Percentiles rank a stretch among this genome's conserved stretches.
Conservation (phyloP, 2,329 filamentous ascomycete species). For the Paecilomyces sp. region DNA sequence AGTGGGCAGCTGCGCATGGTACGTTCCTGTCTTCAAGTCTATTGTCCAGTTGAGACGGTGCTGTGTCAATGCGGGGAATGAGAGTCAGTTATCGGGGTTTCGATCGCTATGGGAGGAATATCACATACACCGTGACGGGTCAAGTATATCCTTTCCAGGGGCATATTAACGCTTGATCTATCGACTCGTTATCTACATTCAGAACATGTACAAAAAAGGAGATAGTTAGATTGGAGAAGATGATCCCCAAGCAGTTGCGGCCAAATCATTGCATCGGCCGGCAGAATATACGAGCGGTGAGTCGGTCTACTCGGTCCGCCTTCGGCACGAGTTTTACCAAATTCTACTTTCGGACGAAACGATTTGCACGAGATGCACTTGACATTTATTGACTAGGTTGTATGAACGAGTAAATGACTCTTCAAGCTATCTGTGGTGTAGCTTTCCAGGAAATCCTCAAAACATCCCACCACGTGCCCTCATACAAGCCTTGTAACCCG, state of each 20-base stretch:
- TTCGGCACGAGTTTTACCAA: not conserved
- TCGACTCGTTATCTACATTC: not conserved
- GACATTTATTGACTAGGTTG: conserved; percentile 4
- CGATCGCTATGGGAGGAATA: not conserved
- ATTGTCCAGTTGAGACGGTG: conserved; percentile 89
- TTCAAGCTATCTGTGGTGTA: conserved; percentile 20
- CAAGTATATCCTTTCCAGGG: conserved; percentile 65
- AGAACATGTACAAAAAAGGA: not conserved
- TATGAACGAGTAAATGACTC: conserved; percentile 2
- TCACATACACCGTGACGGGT: conserved; percentile 66
- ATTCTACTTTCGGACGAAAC: conserved; percentile 1
- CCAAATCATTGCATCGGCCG: not conserved
- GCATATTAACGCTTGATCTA: conserved; percentile 39
- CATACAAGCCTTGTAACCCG: conserved; percentile 13
- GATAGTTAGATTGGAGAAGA: not conserved
- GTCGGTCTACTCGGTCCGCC: conserved; percentile 6
- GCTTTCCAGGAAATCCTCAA: conserved; percentile 15
- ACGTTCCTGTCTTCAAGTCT: conserved; percentile 70
- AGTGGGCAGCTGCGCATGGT: conserved; percentile 64
- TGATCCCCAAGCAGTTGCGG: not conserved
- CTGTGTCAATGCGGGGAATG: conserved; percentile 38
- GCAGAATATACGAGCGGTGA: conserved; percentile 7
- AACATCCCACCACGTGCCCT: conserved; percentile 15
- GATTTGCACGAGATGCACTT: conserved; percentile 6
- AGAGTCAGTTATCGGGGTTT: not conserved